Evolutionary conservation across 768 basidiomycete species (phyloP).

Genomic region (Xanthoconium purpureum): DNA sequence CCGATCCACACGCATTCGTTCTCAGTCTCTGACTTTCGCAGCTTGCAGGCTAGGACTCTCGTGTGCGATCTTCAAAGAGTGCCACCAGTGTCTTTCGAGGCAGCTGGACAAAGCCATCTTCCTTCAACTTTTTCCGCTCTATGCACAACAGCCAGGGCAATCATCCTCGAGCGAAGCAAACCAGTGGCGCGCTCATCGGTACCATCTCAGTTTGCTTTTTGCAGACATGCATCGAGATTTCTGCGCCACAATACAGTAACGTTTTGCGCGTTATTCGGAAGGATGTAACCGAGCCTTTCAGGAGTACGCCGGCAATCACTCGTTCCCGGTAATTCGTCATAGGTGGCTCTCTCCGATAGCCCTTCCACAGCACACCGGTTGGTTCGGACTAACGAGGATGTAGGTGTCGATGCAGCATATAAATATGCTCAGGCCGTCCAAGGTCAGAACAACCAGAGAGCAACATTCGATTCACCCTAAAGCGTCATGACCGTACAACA

Average conservation of each 20-base stretch:
- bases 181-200: background rate
- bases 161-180: background rate
- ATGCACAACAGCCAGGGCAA: background rate
- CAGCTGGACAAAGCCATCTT: background rate
- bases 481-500: constrained; percentile 19
- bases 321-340: background rate
- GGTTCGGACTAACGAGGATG: background rate
- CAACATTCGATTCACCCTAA: background rate
- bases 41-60: background rate
- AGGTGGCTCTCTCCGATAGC: too few relatives aligned
- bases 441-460: background rate
- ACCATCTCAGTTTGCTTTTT: too few relatives aligned
- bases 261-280: background rate
- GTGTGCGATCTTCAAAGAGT: background rate
- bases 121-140: background rate
- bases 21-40: background rate
- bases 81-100: too few relatives aligned
- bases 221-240: too few relatives aligned
- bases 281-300: background rate
- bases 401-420: background rate
- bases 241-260: too few relatives aligned
- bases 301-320: background rate
- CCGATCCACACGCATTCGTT: background rate
- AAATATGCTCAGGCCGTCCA: background rate
- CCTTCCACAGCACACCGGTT: background rate